Evolutionary conservation across 768 basidiomycete species (phyloP).

Genomic region (Rhodotorula toruloides): DNA sequence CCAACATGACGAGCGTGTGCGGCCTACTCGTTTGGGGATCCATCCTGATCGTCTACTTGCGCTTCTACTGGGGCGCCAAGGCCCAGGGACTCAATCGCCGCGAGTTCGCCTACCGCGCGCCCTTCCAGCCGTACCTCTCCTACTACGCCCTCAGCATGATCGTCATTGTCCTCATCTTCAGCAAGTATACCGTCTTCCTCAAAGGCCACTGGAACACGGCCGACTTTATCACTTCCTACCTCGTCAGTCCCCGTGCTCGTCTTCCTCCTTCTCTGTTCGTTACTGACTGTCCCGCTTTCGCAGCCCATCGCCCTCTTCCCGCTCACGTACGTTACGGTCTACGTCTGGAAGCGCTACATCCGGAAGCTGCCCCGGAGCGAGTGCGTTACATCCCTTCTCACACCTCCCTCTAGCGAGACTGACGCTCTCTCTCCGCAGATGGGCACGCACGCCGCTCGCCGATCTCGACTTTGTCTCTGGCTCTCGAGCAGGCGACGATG

Average conservation of each 20-base stretch:
- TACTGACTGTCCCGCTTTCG: neutral
- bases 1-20: slow-evolving; percentile 40
- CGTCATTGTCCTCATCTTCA: slow-evolving; percentile 6
- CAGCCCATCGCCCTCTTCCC: slow-evolving; percentile 14
- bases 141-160: slow-evolving; percentile 66
- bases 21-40: slow-evolving; percentile 73
- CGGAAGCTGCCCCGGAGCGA: neutral
- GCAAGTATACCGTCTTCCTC: slow-evolving; percentile 46
- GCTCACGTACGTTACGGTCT: neutral
- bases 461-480: slow-evolving; percentile 82
- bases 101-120: slow-evolving; percentile 46
- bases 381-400: neutral
- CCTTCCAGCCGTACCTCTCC: slow-evolving; percentile 57
- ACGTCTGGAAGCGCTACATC: neutral
- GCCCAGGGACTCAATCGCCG: slow-evolving; percentile 51
- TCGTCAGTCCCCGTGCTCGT: neutral
- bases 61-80: slow-evolving; percentile 75
- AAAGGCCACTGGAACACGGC: slow-evolving; percentile 56
- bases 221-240: slow-evolving; percentile 4
- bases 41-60: slow-evolving; percentile 67
- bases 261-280: neutral
- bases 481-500: too few species aligned
- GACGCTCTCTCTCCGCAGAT: neutral
- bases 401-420: neutral
- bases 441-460: slow-evolving; percentile 64